Percentiles rank a stretch among this genome's conserved stretches.
phyloP scores from a whole-genome alignment of 2,329 filamentous ascomycete species.

The Fusarium hainanense region DNA sequence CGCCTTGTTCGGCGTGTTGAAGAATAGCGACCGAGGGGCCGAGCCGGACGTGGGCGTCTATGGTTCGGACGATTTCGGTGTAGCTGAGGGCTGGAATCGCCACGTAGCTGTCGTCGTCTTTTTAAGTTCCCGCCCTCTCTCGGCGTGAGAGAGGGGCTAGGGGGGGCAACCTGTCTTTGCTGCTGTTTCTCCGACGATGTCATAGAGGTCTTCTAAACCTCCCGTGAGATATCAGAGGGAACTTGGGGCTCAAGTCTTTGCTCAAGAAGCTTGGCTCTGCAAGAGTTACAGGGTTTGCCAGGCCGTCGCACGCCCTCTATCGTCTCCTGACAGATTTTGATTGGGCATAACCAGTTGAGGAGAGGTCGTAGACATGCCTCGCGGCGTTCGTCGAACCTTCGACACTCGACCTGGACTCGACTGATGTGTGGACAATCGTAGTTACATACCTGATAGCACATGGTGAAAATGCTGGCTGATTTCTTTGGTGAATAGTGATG shows the following conservation, averaged over 20 bases:
- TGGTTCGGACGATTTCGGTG: constrained; percentile 3
- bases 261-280: neutral
- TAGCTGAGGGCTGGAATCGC: neutral
- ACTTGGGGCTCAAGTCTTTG: neutral
- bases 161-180: neutral
- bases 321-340: constrained; percentile 1
- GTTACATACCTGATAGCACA: constrained; percentile 39
- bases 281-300: constrained; percentile 11
- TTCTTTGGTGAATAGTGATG: neutral
- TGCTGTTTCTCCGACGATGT: neutral
- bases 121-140: neutral
- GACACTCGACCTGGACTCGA: constrained; percentile 16
- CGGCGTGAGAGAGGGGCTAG: neutral
- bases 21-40: neutral
- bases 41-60: neutral
- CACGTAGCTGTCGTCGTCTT: neutral
- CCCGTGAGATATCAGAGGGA: neutral
- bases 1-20: neutral
- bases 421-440: constrained; percentile 41
- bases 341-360: constrained; percentile 9
- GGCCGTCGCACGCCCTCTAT: neutral
- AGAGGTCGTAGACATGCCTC: constrained; percentile 1
- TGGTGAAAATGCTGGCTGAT: neutral
- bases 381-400: neutral
- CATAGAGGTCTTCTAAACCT: neutral